These are phyloP conservation scores for Phyllosticta citrichinensis DNA, from an alignment of 2,329 filamentous ascomycete species.

Conservation along the genomic window DNA sequence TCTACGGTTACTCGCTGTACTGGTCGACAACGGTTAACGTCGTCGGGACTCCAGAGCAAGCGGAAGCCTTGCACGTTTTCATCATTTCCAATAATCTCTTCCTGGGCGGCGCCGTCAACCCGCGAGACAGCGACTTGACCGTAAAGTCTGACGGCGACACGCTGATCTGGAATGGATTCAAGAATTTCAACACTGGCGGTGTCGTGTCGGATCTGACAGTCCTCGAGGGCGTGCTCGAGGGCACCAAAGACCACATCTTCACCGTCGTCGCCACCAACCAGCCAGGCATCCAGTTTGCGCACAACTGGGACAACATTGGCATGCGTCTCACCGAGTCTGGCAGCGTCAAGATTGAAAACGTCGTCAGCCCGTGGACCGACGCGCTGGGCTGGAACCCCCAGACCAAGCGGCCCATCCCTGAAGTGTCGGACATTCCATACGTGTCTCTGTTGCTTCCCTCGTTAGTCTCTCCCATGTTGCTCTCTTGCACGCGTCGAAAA, in stretches of 20 bases:
- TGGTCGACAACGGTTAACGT: conserved; percentile 54
- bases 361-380: conserved; percentile 49
- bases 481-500: background rate
- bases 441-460: conserved; percentile 50
- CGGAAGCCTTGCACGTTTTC: conserved; percentile 44
- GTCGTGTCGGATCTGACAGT: conserved; percentile 57
- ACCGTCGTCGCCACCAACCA: conserved; percentile 50
- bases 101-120: conserved; percentile 55
- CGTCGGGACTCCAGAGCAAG: conserved; percentile 51
- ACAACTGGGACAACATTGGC: conserved; percentile 58
- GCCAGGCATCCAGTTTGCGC: conserved; percentile 45
- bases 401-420: conserved; percentile 41
- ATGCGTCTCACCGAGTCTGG: conserved; percentile 55
- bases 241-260: conserved; percentile 52
- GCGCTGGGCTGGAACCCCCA: conserved; percentile 50
- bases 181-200: conserved; percentile 59
- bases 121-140: conserved; percentile 50
- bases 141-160: conserved; percentile 46
- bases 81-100: conserved; percentile 57
- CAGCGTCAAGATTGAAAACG: conserved; percentile 49
- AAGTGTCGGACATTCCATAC: conserved; percentile 44
- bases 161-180: conserved; percentile 51
- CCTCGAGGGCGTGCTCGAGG: conserved; percentile 51
- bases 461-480: background rate
- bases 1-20: conserved; percentile 54